These are phyloP conservation scores for Porcisia hertigi DNA, from an alignment of 208 protist genomes.

Conservation along the genomic window DNA sequence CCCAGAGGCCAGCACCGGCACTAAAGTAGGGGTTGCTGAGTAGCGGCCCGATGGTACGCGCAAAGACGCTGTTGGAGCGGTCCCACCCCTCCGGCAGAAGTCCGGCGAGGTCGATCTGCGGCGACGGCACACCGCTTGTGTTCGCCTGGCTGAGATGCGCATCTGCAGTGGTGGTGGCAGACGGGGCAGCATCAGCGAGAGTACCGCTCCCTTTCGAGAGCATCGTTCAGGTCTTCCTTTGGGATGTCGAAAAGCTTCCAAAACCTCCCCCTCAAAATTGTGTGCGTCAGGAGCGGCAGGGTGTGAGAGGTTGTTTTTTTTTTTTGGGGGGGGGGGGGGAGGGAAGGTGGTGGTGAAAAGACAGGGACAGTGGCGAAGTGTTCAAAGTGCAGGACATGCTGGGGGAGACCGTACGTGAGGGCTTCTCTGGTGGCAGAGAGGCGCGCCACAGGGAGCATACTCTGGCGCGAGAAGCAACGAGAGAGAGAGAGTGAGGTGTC, in stretches of 20 bases:
- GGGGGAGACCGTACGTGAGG: neutral
- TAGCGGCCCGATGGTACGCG: slow-evolving; percentile 40
- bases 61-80: slow-evolving; percentile 41
- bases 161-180: neutral
- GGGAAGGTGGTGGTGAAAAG: neutral
- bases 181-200: slow-evolving; percentile 6
- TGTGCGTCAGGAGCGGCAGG: neutral
- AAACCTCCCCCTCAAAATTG: neutral
- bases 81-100: slow-evolving; percentile 67
- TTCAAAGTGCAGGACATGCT: neutral
- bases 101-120: slow-evolving; percentile 52
- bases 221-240: slow-evolving; percentile 15
- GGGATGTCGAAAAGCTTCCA: slow-evolving; percentile 4
- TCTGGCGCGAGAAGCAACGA: too few species aligned
- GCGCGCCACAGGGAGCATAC: neutral
- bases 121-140: neutral
- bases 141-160: neutral
- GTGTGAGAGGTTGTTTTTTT: neutral
- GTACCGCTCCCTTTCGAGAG: neutral
- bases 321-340: neutral
- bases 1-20: slow-evolving; percentile 84
- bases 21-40: slow-evolving; percentile 89
- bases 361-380: too few species aligned
- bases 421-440: neutral
- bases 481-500: neutral